Evolutionary conservation across 192 early-diverging fungal genomes (phyloP).

Genomic region (Backusella tuberculispora): DNA sequence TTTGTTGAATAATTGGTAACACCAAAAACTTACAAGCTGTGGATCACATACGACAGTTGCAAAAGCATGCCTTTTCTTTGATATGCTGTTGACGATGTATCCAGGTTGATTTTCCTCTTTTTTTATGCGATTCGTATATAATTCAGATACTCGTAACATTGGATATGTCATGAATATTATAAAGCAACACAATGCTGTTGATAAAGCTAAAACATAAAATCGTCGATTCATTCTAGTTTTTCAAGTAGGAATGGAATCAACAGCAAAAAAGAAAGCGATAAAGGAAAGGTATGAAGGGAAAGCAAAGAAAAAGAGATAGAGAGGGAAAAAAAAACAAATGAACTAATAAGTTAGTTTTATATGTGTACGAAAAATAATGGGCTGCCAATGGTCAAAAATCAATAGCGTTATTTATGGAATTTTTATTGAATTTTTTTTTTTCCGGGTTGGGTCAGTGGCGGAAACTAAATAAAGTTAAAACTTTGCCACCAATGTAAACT

Average conservation of each 20-base stretch:
- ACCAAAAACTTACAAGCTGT: neutral
- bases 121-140: neutral
- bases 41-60: conserved; percentile 1
- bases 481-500: neutral
- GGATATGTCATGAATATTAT: neutral
- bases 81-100: neutral
- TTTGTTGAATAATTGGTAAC: neutral
- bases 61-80: neutral
- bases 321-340: neutral
- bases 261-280: neutral
- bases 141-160: neutral
- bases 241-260: neutral
- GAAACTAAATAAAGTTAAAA: neutral
- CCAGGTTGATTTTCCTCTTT: neutral
- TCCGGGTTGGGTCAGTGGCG: neutral
- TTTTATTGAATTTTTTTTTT: neutral
- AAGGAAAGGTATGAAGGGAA: neutral
- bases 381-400: neutral
- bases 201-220: conserved; percentile 1
- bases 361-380: neutral
- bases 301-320: neutral
- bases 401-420: neutral
- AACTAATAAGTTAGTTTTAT: neutral
- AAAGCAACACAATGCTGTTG: neutral
- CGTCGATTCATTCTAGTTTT: neutral